These are phyloP conservation scores for Tetrahymena elliotti DNA, from an alignment of 73 alveolate species.

Conservation along the genomic window DNA sequence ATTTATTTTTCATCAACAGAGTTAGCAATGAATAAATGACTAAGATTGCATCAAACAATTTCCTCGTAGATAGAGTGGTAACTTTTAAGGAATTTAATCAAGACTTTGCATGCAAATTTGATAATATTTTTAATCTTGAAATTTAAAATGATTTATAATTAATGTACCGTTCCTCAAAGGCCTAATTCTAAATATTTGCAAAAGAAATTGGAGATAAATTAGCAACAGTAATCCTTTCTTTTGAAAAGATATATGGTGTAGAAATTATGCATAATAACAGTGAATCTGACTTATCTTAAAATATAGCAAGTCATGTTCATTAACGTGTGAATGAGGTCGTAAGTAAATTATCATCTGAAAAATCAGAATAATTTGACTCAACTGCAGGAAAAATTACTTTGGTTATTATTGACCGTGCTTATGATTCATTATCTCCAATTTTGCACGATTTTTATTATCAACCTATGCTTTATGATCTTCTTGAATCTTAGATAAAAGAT, in stretches of 20 bases:
- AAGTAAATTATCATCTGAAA: background rate
- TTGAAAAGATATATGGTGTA: slow-evolving; percentile 20
- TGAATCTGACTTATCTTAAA: slow-evolving; percentile 4
- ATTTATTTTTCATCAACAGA: slow-evolving; percentile 24
- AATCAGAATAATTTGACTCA: slow-evolving; percentile 26
- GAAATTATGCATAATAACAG: slow-evolving; percentile 14
- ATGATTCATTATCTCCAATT: slow-evolving; percentile 22
- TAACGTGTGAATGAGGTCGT: slow-evolving; percentile 12
- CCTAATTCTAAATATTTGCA: background rate
- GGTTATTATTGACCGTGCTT: slow-evolving; percentile 23
- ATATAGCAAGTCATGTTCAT: slow-evolving; percentile 4
- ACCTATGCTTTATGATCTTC: slow-evolving; percentile 35
- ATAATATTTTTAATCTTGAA: slow-evolving; percentile 23
- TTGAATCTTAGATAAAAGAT: background rate
- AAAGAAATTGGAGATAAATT: slow-evolving; percentile 15
- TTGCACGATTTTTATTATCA: slow-evolving; percentile 37
- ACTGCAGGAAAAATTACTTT: slow-evolving; percentile 33
- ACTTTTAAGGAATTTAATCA: slow-evolving; percentile 22
- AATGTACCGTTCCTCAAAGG: background rate
- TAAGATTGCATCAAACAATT: slow-evolving; percentile 21
- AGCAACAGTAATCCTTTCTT: slow-evolving; percentile 31
- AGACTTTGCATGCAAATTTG: slow-evolving; percentile 24
- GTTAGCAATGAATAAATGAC: slow-evolving; percentile 13
- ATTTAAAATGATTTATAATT: background rate
- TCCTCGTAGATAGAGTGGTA: background rate